These are phyloP conservation scores for Lipomyces mesembrius DNA, from an alignment of 805 yeast species.

Conservation along the genomic window DNA sequence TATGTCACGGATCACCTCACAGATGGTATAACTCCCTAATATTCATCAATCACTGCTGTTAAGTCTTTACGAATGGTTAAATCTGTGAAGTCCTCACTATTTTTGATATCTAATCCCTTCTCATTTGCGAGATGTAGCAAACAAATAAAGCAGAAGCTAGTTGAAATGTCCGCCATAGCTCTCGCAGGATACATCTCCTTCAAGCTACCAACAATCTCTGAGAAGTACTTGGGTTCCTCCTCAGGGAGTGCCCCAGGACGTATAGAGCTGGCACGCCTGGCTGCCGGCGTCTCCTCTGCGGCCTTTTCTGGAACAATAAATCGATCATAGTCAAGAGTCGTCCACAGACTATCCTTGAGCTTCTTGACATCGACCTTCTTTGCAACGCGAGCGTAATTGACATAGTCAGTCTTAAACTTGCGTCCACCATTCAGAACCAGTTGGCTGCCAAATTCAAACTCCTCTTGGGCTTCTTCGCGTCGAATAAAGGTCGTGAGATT, in stretches of 20 bases:
- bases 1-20: background rate
- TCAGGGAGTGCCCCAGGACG: conserved; percentile 18
- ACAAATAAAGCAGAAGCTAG: conserved; percentile 85
- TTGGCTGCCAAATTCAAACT: conserved; percentile 36
- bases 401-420: conserved; percentile 41
- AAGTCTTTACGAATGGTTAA: conserved; percentile 25
- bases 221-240: conserved; percentile 43
- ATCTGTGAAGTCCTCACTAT: conserved; percentile 50
- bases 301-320: conserved; percentile 33
- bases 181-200: conserved; percentile 59
- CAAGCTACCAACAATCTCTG: conserved; percentile 56
- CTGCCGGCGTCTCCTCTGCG: conserved; percentile 44
- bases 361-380: conserved; percentile 76
- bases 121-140: conserved; percentile 85
- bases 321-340: conserved; percentile 45
- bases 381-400: conserved; percentile 70
- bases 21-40: background rate
- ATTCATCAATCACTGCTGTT: conserved; percentile 30
- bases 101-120: conserved; percentile 65
- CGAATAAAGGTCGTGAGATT: conserved; percentile 21
- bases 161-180: conserved; percentile 69
- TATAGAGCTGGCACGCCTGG: conserved; percentile 38
- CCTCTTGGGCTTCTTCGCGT: conserved; percentile 25
- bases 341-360: conserved; percentile 79
- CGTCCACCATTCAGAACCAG: conserved; percentile 28